phyloP scores from a whole-genome alignment of 352 stramenopile species.

The Pythium angustatum region DNA sequence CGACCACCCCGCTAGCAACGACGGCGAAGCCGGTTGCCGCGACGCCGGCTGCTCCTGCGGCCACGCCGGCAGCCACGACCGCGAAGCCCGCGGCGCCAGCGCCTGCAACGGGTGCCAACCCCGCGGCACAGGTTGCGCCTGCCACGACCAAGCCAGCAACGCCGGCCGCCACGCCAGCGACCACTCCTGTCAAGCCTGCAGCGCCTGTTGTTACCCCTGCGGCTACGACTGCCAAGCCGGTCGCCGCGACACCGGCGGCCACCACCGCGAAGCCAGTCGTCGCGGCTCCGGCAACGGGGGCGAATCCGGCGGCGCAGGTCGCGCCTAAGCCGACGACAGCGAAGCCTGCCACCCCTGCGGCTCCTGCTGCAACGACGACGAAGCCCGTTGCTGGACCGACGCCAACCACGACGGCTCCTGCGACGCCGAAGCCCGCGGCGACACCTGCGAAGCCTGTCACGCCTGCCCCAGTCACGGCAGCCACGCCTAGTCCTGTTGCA shows the following conservation, averaged over 20 bases:
- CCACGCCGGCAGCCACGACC: background rate
- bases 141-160: background rate
- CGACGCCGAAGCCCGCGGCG: background rate
- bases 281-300: too few species aligned
- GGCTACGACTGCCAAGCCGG: conserved; percentile 1
- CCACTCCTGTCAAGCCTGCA: background rate
- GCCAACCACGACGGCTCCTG: background rate
- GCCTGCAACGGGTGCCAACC: background rate
- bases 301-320: too few species aligned
- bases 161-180: background rate
- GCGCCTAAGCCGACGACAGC: too few species aligned
- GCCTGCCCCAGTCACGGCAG: background rate
- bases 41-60: background rate
- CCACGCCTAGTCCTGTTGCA: background rate
- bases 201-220: background rate
- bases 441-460: too few species aligned
- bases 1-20: background rate
- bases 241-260: background rate
- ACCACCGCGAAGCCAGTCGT: too few species aligned
- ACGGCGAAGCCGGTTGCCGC: background rate
- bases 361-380: too few species aligned
- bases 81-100: conserved; percentile 2
- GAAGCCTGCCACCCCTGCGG: too few species aligned
- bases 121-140: too few species aligned
- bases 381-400: background rate